phyloP scores from a whole-genome alignment of 2,329 filamentous ascomycete species.

The Aspergillus glaucus region DNA sequence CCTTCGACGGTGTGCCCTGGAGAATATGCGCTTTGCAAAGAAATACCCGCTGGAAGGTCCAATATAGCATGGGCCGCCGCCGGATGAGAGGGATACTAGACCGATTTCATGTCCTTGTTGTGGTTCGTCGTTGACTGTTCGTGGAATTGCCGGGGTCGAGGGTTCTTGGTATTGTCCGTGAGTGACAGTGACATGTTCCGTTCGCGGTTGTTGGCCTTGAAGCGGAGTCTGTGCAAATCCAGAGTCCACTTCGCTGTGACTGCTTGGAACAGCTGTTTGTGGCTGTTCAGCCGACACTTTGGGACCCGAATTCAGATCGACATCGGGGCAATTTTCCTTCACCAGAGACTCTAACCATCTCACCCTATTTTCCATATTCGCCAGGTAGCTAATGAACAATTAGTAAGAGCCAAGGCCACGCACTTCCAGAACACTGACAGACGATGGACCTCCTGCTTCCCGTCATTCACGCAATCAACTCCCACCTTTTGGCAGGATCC shows the following conservation, averaged over 20 bases:
- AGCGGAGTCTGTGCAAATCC: not conserved
- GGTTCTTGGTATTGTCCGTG: not conserved
- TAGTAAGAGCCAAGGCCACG: slow-evolving; percentile 1
- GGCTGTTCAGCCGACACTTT: slow-evolving; percentile 4
- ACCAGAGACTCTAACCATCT: slow-evolving; percentile 45
- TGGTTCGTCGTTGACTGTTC: not conserved
- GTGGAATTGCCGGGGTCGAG: not conserved
- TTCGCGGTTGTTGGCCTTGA: not conserved
- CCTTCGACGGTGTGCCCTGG: slow-evolving; percentile 27
- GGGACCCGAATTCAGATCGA: slow-evolving; percentile 32
- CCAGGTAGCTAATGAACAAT: slow-evolving; percentile 23
- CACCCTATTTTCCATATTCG: slow-evolving; percentile 37
- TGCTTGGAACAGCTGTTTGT: slow-evolving; percentile 1
- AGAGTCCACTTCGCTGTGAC: slow-evolving; percentile 1
- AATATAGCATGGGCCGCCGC: slow-evolving; percentile 46
- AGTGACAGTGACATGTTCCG: not conserved
- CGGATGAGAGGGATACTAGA: slow-evolving; percentile 45
- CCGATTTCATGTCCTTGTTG: slow-evolving; percentile 47
- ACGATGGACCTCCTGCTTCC: slow-evolving; percentile 40
- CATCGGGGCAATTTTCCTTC: slow-evolving; percentile 35
- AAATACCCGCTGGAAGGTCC: slow-evolving; percentile 53
- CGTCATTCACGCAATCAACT: slow-evolving; percentile 40
- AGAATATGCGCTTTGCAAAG: slow-evolving; percentile 46
- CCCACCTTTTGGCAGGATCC: slow-evolving; percentile 41
- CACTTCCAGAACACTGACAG: slow-evolving; percentile 24